Evolutionary conservation across 164 flowering plant genomes (phyloP).

Genomic region (Buxus sempervirens): DNA sequence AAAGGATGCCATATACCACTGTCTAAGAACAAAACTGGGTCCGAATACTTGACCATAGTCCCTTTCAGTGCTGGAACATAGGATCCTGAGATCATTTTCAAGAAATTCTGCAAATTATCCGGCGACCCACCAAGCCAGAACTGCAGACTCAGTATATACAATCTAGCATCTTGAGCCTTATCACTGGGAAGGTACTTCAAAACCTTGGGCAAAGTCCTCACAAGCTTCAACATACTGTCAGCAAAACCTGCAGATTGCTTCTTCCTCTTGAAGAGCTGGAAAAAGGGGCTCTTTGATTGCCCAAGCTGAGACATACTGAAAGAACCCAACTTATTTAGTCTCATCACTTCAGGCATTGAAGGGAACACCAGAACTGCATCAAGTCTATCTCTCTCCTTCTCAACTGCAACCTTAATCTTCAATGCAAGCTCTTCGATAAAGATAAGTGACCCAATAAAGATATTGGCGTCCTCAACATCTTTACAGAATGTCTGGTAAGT

Average conservation of each 20-base stretch:
- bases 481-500: slow-evolving; percentile 69
- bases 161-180: slow-evolving; percentile 96
- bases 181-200: slow-evolving; percentile 96
- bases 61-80: slow-evolving; percentile 88
- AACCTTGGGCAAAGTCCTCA: slow-evolving; percentile 94
- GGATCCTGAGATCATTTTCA: slow-evolving; percentile 94
- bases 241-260: slow-evolving; percentile 87
- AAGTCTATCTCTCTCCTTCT: slow-evolving; percentile 87
- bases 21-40: slow-evolving; percentile 89
- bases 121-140: slow-evolving; percentile 99
- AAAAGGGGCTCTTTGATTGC: slow-evolving; percentile 94
- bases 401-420: slow-evolving; percentile 86
- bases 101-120: slow-evolving; percentile 81
- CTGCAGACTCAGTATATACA: slow-evolving; percentile 88
- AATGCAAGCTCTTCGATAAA: slow-evolving; percentile 94
- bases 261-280: slow-evolving; percentile 91
- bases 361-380: slow-evolving; percentile 98
- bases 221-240: slow-evolving; percentile 96
- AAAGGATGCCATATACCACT: slow-evolving; percentile 97
- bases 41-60: slow-evolving; percentile 69
- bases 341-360: slow-evolving; percentile 99
- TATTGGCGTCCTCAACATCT: slow-evolving; percentile 87
- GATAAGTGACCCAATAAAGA: slow-evolving; percentile 93
- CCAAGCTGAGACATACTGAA: slow-evolving; percentile 98
- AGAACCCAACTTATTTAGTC: slow-evolving; percentile 89